Evolutionary conservation across 768 basidiomycete genomes (phyloP), one percentile per base, ranked within the genome.

Genomic region (Lactarius sp.): DNA sequence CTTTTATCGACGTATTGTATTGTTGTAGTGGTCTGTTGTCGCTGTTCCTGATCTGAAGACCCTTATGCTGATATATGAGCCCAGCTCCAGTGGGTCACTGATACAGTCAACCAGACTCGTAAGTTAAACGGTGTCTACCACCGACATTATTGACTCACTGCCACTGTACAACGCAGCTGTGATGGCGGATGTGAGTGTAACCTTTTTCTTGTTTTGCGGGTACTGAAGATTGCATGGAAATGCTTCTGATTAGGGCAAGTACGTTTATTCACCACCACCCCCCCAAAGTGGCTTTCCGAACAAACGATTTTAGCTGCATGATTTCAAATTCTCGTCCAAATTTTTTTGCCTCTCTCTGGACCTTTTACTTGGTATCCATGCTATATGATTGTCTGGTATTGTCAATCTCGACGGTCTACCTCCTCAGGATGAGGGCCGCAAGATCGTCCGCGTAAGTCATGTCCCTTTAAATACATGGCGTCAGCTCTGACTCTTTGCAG

Each of bases 311-410:
- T 63, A 87, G 86, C 65, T 87, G 85, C 68, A 75, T 77, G 68
- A 76, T 60, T 78, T 72, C 67, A 73, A 62, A 68, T 57, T 50
- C 62, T 60, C 70, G 52, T 39, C 64, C 60, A 16, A 20, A 52
- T 8, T 34, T 14, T 12, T 63, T 65, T 42, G 65, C 77, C 14
- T 75, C 80, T 0, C 81, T 80, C 46, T 88, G 84, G 81, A 61
- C 80, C 4, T 85, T 81, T 74, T 88, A 88, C 69, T 75, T 81
- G 4, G 70, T 83, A 34, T 78, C 82, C 7, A 85, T 87, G 61
- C 55, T 77, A 14, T 88, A 83, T 70, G 87, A 88, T 69, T 71
- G 81, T 7, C 70, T 79, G 8, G 80, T 81, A 4, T 77, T 83
- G 7, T 70, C 71, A 5, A 72, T 86, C 49, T 85, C 84, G 44